These are phyloP conservation scores for Paramyrothecium roridum DNA, from an alignment of 2,329 filamentous ascomycete genomes.

Conservation along the genomic window DNA sequence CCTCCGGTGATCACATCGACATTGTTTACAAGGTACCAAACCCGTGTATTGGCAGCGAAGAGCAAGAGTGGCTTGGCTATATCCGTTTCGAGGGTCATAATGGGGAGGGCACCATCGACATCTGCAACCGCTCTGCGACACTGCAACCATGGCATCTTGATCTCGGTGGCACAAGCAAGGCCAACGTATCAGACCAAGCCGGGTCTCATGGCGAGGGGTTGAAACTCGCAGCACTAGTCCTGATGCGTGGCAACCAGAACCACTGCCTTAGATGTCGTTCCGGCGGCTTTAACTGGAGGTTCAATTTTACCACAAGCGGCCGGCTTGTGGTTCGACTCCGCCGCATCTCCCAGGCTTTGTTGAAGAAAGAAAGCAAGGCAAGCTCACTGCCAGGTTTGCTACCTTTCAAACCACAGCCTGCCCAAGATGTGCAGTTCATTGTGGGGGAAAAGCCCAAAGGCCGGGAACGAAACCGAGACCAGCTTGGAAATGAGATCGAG, in stretches of 20 bases:
- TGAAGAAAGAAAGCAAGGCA: background rate
- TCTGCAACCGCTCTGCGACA: conserved; percentile 21
- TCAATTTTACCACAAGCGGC: conserved; percentile 21
- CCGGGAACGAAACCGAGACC: too few species aligned
- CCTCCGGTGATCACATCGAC: conserved; percentile 9
- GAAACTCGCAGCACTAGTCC: conserved; percentile 24
- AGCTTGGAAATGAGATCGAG: too few species aligned
- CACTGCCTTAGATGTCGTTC: conserved; percentile 20
- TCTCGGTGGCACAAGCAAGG: conserved; percentile 22
- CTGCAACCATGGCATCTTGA: conserved; percentile 26
- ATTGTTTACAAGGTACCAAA: conserved; percentile 21
- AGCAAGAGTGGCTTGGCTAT: conserved; percentile 21
- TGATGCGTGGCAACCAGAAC: conserved; percentile 21
- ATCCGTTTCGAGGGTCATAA: conserved; percentile 19
- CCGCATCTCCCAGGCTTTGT: conserved; percentile 11
- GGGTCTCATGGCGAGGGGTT: conserved; percentile 26
- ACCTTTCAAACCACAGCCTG: too few species aligned
- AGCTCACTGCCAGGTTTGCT: too few species aligned
- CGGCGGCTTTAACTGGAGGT: conserved; percentile 22
- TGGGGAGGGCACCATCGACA: conserved; percentile 20
- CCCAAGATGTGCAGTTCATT: too few species aligned
- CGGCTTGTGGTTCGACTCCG: conserved; percentile 12
- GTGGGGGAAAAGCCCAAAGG: too few species aligned
- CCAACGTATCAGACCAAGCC: conserved; percentile 12
- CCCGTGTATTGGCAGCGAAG: background rate